phyloP scores from a whole-genome alignment of 176 grass and related monocot genomes.

The Aegilops tauschii region DNA sequence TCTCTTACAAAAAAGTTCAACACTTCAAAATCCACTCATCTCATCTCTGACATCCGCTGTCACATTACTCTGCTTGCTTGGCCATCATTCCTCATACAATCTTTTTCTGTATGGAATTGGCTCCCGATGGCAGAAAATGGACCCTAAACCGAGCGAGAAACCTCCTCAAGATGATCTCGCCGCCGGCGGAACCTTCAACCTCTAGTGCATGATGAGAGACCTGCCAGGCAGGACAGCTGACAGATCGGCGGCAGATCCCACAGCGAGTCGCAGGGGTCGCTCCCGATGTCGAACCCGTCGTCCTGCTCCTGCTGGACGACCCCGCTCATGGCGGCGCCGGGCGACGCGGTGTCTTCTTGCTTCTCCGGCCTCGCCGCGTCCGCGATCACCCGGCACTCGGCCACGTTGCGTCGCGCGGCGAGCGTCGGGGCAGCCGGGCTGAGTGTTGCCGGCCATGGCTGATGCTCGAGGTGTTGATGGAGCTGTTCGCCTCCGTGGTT shows the following conservation, averaged over 20 bases:
- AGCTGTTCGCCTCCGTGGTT: slow-evolving; percentile 24
- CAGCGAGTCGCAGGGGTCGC: slow-evolving; percentile 45
- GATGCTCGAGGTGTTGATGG: slow-evolving; percentile 24
- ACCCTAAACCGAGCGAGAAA: neutral
- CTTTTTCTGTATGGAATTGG: slow-evolving; percentile 44
- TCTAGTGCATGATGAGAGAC: slow-evolving; percentile 48
- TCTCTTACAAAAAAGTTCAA: neutral
- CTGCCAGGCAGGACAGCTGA: slow-evolving; percentile 38
- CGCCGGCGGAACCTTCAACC: neutral
- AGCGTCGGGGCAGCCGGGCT: neutral
- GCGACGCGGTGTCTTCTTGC: slow-evolving; percentile 15
- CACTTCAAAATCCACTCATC: slow-evolving; percentile 4
- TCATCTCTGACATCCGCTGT: neutral
- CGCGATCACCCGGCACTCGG: neutral
- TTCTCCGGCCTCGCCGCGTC: slow-evolving; percentile 50
- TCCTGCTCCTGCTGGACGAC: slow-evolving; percentile 14
- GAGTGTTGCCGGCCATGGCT: slow-evolving; percentile 22
- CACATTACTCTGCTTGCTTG: slow-evolving; percentile 32
- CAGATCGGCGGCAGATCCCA: slow-evolving; percentile 64
- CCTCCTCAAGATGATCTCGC: neutral
- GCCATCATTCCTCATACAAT: slow-evolving; percentile 47
- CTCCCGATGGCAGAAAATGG: slow-evolving; percentile 36
- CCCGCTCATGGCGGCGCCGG: slow-evolving; percentile 24
- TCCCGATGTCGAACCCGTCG: slow-evolving; percentile 29
- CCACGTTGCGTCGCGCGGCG: neutral